Conservation (phyloP, 306 rosid genomes). For the Vigna unguiculata region DNA sequence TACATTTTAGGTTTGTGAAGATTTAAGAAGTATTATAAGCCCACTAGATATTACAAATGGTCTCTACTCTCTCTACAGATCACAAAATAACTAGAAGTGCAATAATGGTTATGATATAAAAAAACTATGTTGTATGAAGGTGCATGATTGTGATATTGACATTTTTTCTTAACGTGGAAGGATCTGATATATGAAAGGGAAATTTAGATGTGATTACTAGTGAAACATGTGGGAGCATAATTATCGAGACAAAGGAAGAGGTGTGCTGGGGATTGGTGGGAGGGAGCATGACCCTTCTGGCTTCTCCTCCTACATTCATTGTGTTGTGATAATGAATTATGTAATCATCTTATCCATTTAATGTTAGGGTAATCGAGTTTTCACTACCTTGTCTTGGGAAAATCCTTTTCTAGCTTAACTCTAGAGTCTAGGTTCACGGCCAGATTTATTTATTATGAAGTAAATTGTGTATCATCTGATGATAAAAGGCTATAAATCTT, state of each 20-base stretch:
- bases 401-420: slow-evolving; percentile 30
- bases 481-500: slow-evolving; percentile 14
- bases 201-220: slow-evolving; percentile 13
- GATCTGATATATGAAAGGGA: not conserved
- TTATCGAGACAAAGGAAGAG: slow-evolving; percentile 1
- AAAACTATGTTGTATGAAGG: slow-evolving; percentile 10
- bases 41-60: no score
- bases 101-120: slow-evolving; percentile 8
- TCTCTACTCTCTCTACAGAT: not conserved
- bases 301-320: not conserved
- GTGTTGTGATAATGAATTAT: not conserved
- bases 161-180: not conserved
- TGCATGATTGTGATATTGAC: slow-evolving; percentile 19
- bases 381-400: slow-evolving; percentile 6
- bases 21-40: slow-evolving; percentile 4
- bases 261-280: not conserved
- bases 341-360: not conserved
- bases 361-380: not conserved
- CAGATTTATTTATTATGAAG: slow-evolving; percentile 7
- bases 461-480: not conserved
- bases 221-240: slow-evolving; percentile 5
- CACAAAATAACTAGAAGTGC: not conserved
- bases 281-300: not conserved
- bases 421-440: slow-evolving; percentile 5
- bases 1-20: not conserved